Percentiles rank a stretch among this genome's conserved stretches.
Conservation (phyloP, 2,329 filamentous ascomycete genomes). For the Phaeosphaeriaceae sp. region DNA sequence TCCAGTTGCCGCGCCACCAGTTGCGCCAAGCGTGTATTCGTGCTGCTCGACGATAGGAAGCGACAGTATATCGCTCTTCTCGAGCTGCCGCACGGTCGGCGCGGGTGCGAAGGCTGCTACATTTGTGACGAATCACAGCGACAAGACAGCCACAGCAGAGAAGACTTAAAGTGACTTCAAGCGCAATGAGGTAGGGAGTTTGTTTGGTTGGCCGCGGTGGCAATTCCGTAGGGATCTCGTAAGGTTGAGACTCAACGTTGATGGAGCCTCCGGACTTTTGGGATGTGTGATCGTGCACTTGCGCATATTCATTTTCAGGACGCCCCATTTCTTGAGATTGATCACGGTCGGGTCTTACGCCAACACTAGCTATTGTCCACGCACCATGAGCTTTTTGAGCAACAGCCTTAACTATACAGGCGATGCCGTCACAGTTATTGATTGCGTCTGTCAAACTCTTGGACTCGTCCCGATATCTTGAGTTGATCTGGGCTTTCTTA, state of each 20-base stretch:
- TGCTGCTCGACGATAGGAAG: constrained; percentile 61
- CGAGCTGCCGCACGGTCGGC: constrained; percentile 60
- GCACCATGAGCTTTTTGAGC: constrained; percentile 45
- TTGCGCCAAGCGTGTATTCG: constrained; percentile 58
- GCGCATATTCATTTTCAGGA: constrained; percentile 28
- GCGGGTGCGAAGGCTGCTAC: constrained; percentile 56
- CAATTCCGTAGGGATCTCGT: constrained; percentile 21
- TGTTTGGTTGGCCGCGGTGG: constrained; percentile 30
- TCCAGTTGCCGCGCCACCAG: constrained; percentile 55
- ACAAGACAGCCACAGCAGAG: constrained; percentile 55
- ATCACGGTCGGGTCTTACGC: constrained; percentile 25
- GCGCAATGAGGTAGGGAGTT: constrained; percentile 46
- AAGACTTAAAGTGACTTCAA: constrained; percentile 53
- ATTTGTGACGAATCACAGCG: constrained; percentile 55
- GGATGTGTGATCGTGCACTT: constrained; percentile 19
- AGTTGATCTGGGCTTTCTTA: constrained; percentile 45
- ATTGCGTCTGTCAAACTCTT: constrained; percentile 48
- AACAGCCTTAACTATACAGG: constrained; percentile 51
- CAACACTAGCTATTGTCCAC: constrained; percentile 38
- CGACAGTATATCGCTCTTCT: constrained; percentile 61
- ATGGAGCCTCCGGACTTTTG: constrained; percentile 24
- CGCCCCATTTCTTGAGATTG: constrained; percentile 31
- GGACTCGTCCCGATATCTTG: constrained; percentile 36
- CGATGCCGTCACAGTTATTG: constrained; percentile 51
- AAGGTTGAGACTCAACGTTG: constrained; percentile 13